Evolutionary conservation across 805 yeast species (phyloP), one percentile per base, ranked within the genome.

Genomic region (Candida bentonensis): DNA sequence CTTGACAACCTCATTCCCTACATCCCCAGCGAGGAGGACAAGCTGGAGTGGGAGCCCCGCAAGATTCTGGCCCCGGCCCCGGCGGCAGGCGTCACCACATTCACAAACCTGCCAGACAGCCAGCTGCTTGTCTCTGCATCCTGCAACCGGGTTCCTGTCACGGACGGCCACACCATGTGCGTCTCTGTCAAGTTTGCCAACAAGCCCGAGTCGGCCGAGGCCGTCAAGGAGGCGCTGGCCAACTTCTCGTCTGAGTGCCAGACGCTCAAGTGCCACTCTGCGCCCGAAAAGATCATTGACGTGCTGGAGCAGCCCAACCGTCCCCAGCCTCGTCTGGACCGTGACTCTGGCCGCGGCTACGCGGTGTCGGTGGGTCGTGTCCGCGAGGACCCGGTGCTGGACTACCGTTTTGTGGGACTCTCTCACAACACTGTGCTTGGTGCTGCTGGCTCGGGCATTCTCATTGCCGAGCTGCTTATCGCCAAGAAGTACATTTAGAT

Each of bases 401-500:
- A 92, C 64, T 78, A 74, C 70, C 92, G 92, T 69, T 89, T 92
- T 88, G 96, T 92, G 45, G 92, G 87, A n/a, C 70, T 92, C 52
- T 88, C 96, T 22, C 98, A 92, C 66, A 92, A 92, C 73, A 92
- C 98, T 45, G 75, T 92, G 56, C 85, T 92, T 53, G 98, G 98
- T 59, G 98, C 98, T 58, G 98, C 98, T 22, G 98, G 98, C 62
- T 82, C 96, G 5, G 98, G 98, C 64, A 73, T 92, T 49, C 76
- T 92, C 64, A 92, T 92, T 61, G 98, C 94, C 44, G 98, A 92
- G 69, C 71, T 87, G 45, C 72, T 92, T 55, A 65, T 74, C 48
- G 88, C 88, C 48, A 87, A 82, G 68, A 72, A 76, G 48, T 64
- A 85, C 52, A 72, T 89, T 50, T 87, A 73, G 62, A 34, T 15